Conservation (phyloP, 306 rosid genomes). For the Oemleria cerasiformis region DNA sequence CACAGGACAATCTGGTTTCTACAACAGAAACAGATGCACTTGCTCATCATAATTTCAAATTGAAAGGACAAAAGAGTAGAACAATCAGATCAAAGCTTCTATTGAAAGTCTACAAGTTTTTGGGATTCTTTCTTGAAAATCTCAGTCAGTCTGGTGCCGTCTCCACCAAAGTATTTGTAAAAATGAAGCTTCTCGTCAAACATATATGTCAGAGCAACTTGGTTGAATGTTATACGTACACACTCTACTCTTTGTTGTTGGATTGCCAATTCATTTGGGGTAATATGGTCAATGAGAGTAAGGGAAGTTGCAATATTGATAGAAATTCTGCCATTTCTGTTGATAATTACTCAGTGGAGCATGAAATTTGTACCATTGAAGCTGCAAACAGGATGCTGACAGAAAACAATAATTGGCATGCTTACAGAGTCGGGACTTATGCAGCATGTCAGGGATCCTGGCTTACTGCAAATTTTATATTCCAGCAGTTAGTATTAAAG, state of each 20-base stretch:
- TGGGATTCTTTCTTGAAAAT: constrained; percentile 40
- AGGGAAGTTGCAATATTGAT: constrained; percentile 6
- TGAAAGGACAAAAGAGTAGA: constrained; percentile 22
- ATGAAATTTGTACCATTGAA: constrained; percentile 29
- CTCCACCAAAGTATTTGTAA: constrained; percentile 24
- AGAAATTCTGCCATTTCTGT: constrained; percentile 16
- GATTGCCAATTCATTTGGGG: constrained; percentile 42
- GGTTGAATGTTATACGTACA: constrained; percentile 36
- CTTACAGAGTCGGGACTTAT: constrained; percentile 43
- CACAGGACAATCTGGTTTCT: constrained; percentile 16
- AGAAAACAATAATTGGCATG: constrained; percentile 42
- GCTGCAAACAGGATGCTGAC: constrained; percentile 36
- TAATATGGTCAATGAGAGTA: constrained; percentile 27
- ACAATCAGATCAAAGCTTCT: constrained; percentile 29
- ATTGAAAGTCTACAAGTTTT: constrained; percentile 39
- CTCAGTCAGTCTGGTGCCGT: constrained; percentile 33
- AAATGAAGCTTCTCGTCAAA: constrained; percentile 46
- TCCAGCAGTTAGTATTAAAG: constrained; percentile 33
- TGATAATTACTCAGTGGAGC: constrained; percentile 27
- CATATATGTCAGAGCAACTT: constrained; percentile 42
- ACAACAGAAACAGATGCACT: constrained; percentile 15
- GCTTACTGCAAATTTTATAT: constrained; percentile 38
- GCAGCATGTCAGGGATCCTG: constrained; percentile 58
- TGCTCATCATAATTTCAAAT: constrained; percentile 6
- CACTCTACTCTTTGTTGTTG: constrained; percentile 44